These are phyloP conservation scores for Pseudozyma pruni DNA, from an alignment of 1,284 basidiomycete species.

Conservation along the genomic window DNA sequence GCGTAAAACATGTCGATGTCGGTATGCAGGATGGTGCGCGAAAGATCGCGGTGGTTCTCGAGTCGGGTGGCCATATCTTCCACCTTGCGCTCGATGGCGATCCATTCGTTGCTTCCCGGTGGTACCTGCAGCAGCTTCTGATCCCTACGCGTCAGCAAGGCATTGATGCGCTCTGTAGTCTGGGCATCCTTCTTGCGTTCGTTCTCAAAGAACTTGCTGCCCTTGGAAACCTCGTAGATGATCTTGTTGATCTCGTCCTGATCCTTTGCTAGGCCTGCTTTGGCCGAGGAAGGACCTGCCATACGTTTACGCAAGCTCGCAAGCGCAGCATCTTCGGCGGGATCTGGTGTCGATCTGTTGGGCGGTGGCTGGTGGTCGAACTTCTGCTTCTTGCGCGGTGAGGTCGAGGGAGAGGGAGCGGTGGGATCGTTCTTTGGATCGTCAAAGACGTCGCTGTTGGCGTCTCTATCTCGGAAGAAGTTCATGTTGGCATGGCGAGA, in stretches of 20 bases:
- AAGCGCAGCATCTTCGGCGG: constrained; percentile 42
- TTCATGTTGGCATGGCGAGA: constrained; percentile 23
- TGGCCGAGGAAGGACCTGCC: constrained; percentile 63
- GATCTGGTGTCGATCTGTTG: neutral
- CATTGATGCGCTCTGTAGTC: constrained; percentile 77
- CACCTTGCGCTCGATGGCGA: constrained; percentile 46
- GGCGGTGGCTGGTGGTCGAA: constrained; percentile 3
- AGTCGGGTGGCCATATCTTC: constrained; percentile 73
- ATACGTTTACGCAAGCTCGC: constrained; percentile 56
- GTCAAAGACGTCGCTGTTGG: constrained; percentile 43
- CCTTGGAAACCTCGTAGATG: constrained; percentile 64
- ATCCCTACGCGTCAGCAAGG: constrained; percentile 47
- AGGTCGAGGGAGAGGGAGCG: constrained; percentile 31
- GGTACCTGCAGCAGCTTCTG: constrained; percentile 42
- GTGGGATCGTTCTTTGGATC: constrained; percentile 44
- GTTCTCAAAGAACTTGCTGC: constrained; percentile 72
- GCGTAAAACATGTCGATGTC: constrained; percentile 69
- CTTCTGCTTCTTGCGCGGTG: constrained; percentile 44
- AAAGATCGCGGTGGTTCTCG: constrained; percentile 81
- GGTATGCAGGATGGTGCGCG: constrained; percentile 84
- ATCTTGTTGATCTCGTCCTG: constrained; percentile 58
- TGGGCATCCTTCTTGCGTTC: constrained; percentile 85
- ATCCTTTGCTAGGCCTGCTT: constrained; percentile 62
- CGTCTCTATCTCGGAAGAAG: constrained; percentile 48
- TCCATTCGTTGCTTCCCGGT: constrained; percentile 44